Base-by-base conservation (phyloP, 2,329 filamentous ascomycete genomes). In the Sodiomyces alkalinus region DNA sequence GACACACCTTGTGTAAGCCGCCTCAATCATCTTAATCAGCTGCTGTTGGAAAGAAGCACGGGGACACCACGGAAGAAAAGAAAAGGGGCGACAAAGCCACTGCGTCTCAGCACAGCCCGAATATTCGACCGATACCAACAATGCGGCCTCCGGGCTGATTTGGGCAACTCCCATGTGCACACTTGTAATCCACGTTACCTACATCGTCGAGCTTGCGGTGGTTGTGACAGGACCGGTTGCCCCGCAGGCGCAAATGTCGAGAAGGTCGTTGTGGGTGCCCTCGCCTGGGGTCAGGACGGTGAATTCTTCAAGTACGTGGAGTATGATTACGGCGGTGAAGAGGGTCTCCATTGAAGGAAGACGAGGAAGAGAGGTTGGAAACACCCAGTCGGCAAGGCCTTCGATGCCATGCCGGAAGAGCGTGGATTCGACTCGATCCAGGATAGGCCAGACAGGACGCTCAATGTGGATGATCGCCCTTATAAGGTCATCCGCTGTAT, bases 241-340 rank as follows among this genome's bases (percentile, higher is more conserved):
- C 25, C 62, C 59, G 27, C 62, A 62, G 1, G 55, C 53, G 25
- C 62, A 55, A 24, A 64, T 60, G 2, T 56, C 58, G 1, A 57
- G 46, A 2, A 61, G 44, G 30, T 62, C 57, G 32, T 61, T 55
- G 28, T 69, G 60, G 17, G 51, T 51, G 32, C 62, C 56, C 7
- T 54, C 49, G 4, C 59, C 58, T 0, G 53, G 50, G 8, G 43
- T 35, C 1, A 42, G 45, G 7, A 48, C 44, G 32, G 58, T 53
- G 33, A 73, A 60, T 37, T 73, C 68, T 41, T 73, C 67, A 13
- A 68, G 54, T 3, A 67, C 62, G 2, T 68, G 54, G 2, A 73
- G 51, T 7, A 73, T 66, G 18, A 72, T 67, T 0, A 60, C 63
- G 0, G 67, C 64, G 0, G 66, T 64, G 19, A 71, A 57, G 4